phyloP scores from a whole-genome alignment of 305 asterid genomes.

The Fraxinus floribunda region DNA sequence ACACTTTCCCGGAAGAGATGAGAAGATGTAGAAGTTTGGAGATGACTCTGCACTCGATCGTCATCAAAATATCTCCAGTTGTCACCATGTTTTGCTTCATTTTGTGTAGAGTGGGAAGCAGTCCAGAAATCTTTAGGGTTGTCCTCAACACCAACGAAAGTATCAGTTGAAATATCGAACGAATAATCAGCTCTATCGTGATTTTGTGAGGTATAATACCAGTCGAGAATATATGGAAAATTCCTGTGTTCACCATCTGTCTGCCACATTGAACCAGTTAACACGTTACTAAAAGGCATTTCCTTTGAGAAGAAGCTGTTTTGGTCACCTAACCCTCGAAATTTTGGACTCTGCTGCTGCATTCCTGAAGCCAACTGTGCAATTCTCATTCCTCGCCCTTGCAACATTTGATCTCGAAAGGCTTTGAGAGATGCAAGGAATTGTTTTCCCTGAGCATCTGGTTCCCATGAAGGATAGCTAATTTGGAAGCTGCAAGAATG shows the following conservation, averaged over 20 bases:
- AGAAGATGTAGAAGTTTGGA: constrained; percentile 69
- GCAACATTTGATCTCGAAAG: constrained; percentile 70
- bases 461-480: constrained; percentile 83
- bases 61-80: constrained; percentile 52
- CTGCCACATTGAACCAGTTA: constrained; percentile 59
- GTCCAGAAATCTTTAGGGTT: constrained; percentile 40
- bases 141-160: constrained; percentile 32
- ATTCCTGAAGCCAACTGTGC: constrained; percentile 31
- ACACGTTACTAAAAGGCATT: constrained; percentile 28
- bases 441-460: constrained; percentile 65
- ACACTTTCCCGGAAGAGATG: constrained; percentile 72
- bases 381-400: constrained; percentile 35
- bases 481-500: constrained; percentile 64
- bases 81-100: constrained; percentile 31
- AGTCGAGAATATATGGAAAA: constrained; percentile 80
- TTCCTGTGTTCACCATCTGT: constrained; percentile 57
- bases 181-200: constrained; percentile 38
- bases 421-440: constrained; percentile 58
- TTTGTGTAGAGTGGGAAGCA: constrained; percentile 33
- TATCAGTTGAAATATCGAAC: constrained; percentile 31
- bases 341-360: constrained; percentile 46
- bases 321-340: constrained; percentile 39
- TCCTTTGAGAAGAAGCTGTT: constrained; percentile 45
- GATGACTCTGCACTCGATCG: constrained; percentile 42
- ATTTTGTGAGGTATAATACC: constrained; percentile 71